Evolutionary conservation across 1,284 basidiomycete genomes (phyloP), one percentile per base, ranked within the genome.

Genomic region (Leccinum subspadiceum): DNA sequence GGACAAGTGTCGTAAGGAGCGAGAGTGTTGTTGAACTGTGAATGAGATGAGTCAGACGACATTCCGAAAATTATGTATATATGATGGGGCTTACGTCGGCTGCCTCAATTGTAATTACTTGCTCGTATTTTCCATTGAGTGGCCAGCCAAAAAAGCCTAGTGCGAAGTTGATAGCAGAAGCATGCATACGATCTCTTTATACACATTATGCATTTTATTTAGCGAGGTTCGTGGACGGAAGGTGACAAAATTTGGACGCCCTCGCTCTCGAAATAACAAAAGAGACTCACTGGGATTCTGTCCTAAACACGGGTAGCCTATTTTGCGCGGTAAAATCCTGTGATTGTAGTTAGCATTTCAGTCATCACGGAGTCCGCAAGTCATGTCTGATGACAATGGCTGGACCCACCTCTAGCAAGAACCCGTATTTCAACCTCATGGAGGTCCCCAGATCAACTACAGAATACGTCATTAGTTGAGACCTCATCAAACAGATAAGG

Each of bases 121-220:
- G 86, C 56, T 91, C 82, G 68, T 93, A 94, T 71, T 93, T 86
- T 15, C 83, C 83, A 12, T 91, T 84, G 41, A 86, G 78, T 10
- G 93, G 92, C 64, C 89, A 88, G 1, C 92, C 92, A 69, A 94
- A 95, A 80, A 95, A 93, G 0, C 92, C 93, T 48, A 92, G 78
- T 2, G 91, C 92, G 68, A 94, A 94, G 73, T 94, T 94, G 63
- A 89, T 73, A 0, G 91, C 90, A 5, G 92, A 93, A 31, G 87
- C 79, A 26, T 91, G 81, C 91, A 94, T 94, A 29, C 92, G 88
- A 72, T 93, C 85, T 69, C 88, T 73, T 85, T 12, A 8, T 0
- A 15, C 10, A 53, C 24, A 15, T 48, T 10, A 6, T 44, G 29
- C 13, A 29, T 37, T 13, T 26, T 7, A 12, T 55, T 44, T 9